Evolutionary conservation across 2,329 filamentous ascomycete genomes (phyloP).

Genomic region (Ceratocystis lukuohia): DNA sequence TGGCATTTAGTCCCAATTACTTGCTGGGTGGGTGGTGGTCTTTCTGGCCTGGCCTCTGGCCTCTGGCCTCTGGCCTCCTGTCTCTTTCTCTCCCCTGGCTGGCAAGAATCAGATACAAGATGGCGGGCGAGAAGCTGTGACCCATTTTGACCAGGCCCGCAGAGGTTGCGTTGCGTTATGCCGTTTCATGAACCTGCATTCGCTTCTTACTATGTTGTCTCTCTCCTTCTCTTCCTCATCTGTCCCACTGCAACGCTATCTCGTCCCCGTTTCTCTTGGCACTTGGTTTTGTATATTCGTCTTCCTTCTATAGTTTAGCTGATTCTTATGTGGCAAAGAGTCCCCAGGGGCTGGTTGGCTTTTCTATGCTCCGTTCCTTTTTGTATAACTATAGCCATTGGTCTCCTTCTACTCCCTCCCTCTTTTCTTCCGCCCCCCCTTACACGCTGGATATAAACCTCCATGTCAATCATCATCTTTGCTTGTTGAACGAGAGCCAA

Average conservation of each 20-base stretch:
- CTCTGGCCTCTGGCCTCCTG: background rate
- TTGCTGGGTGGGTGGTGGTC: no score
- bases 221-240: background rate
- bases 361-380: background rate
- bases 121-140: background rate
- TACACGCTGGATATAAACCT: background rate
- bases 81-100: background rate
- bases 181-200: slow-evolving; percentile 10
- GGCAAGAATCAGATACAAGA: background rate
- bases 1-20: background rate
- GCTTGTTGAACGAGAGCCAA: background rate
- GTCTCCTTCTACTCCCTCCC: background rate
- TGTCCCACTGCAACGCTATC: background rate
- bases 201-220: background rate
- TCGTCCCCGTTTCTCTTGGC: slow-evolving; percentile 2
- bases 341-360: background rate
- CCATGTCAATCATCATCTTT: slow-evolving; percentile 7
- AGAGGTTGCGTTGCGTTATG: background rate
- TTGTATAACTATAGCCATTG: background rate
- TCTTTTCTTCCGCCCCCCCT: background rate
- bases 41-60: background rate
- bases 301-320: slow-evolving; percentile 5
- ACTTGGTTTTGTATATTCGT: background rate
- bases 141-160: background rate
- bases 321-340: slow-evolving; percentile 5